Base-by-base conservation (phyloP, 768 basidiomycete genomes). In the Lentinus tigrinus region DNA sequence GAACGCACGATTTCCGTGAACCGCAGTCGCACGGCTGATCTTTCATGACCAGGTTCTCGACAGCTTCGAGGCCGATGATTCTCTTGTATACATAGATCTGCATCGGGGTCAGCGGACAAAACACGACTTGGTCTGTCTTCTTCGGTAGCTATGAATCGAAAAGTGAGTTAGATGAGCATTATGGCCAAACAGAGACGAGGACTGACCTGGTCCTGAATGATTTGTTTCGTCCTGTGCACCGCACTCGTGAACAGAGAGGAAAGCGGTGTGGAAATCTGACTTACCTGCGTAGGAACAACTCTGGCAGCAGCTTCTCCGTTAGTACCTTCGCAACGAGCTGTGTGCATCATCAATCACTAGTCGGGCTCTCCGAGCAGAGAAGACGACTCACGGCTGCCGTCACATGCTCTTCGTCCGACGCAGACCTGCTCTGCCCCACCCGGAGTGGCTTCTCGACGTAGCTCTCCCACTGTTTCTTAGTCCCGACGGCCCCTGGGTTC, bases 101-200 rank as follows among this genome's bases (percentile, higher is more conserved):
- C 36, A 74, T 78, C 0, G 74, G 57, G 0, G 90, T 90, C 48
- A 98, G 74, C 16, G 94, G 95, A 67, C 96, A 99, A 66, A 98
- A 96, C 5, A 97, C 93, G 14, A 98, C 90, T 67, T 93, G 78
- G 63, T 99, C 96, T 0, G 81, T 81, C 76, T 99, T 99, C 60
- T 79, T 78, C 1, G 96, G 96, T 2, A 98, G 78, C 89, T 95
- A 65, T 3, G 38, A 14, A 46, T 61, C 27, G 21, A 36, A 2
- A 7, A 11, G 21, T 42, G 8, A 55, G 40, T 16, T 1, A 9
- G 9, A 17, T 24, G 3, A 14, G 11, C 27, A 13, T 28, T 37
- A 46, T 49, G 13, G 58, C n/a, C 2, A 61, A 21, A 23, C 7
- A n/a, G n/a, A n/a, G 23, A 23, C 39, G 6, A 24, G 27, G 24